Percentiles rank a stretch among this genome's conserved stretches.
Evolutionary conservation across 2,329 filamentous ascomycete genomes (phyloP).

Genomic region (Ophiostoma fasciatum): DNA sequence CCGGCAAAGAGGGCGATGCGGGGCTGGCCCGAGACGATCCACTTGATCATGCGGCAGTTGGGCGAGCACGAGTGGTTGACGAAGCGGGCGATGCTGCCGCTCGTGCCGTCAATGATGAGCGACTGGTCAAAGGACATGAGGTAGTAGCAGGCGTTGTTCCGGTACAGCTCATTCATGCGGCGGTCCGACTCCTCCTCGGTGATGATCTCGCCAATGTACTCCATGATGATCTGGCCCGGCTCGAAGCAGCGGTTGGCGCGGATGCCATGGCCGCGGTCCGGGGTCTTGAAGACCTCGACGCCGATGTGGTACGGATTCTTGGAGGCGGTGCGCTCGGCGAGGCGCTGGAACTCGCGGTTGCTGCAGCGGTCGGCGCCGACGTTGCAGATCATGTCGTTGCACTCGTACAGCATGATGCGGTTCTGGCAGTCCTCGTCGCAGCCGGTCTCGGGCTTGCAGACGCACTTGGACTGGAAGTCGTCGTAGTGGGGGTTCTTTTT

Average conservation of each 20-base stretch:
- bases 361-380: conserved; percentile 58
- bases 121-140: conserved; percentile 97
- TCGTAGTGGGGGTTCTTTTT: conserved; percentile 62
- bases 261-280: conserved; percentile 79
- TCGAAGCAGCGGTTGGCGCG: conserved; percentile 79
- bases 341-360: conserved; percentile 75
- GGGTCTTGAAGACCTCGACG: conserved; percentile 87
- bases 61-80: conserved; percentile 96
- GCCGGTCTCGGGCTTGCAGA: conserved; percentile 62
- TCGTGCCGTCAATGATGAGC: conserved; percentile 95
- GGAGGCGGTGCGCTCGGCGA: conserved; percentile 48
- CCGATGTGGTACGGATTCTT: conserved; percentile 77
- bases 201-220: conserved; percentile 96
- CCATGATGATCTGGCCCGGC: conserved; percentile 90
- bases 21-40: conserved; percentile 85
- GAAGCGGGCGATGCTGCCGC: conserved; percentile 89
- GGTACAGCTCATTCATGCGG: conserved; percentile 87
- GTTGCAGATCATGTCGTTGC: conserved; percentile 78
- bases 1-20: conserved; percentile 95
- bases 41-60: conserved; percentile 96
- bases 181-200: conserved; percentile 86
- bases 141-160: conserved; percentile 95
- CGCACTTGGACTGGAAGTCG: conserved; percentile 61
- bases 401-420: conserved; percentile 94
- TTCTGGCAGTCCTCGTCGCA: conserved; percentile 90